Conservation (phyloP, 352 stramenopile species). For the Globisporangium sylvaticum region DNA sequence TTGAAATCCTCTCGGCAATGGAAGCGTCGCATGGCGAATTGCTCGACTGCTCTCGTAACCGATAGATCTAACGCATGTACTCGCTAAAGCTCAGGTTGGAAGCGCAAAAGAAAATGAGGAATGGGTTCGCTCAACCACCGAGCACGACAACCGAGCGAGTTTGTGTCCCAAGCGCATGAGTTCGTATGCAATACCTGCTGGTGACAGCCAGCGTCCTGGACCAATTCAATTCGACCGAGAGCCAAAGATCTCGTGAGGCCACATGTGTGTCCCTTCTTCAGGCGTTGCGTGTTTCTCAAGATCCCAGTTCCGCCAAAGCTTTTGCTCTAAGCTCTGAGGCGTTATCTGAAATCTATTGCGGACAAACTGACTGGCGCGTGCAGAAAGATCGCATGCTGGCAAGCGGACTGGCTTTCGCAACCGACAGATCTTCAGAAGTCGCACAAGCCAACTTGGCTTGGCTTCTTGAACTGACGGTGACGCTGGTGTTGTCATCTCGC, state of each 20-base stretch:
- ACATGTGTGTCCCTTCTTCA: background rate
- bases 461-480: background rate
- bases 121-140: too few species aligned
- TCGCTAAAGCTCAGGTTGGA: background rate
- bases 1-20: background rate
- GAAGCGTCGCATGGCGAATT: background rate
- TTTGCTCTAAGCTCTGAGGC: background rate
- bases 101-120: background rate
- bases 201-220: background rate
- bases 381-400: background rate
- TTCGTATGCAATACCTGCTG: too few species aligned
- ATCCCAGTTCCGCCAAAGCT: background rate
- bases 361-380: background rate
- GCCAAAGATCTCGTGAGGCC: background rate
- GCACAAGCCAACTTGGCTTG: background rate
- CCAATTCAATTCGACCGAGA: background rate
- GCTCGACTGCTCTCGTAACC: background rate
- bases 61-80: background rate
- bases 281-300: background rate
- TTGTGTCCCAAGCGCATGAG: too few species aligned
- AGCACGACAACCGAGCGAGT: background rate
- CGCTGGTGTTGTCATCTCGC: conserved; percentile 6
- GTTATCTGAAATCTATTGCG: background rate
- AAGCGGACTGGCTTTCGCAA: background rate
- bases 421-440: background rate